These are phyloP conservation scores for Sarcodon sp. DNA, from an alignment of 768 basidiomycete genomes.

Conservation along the genomic window DNA sequence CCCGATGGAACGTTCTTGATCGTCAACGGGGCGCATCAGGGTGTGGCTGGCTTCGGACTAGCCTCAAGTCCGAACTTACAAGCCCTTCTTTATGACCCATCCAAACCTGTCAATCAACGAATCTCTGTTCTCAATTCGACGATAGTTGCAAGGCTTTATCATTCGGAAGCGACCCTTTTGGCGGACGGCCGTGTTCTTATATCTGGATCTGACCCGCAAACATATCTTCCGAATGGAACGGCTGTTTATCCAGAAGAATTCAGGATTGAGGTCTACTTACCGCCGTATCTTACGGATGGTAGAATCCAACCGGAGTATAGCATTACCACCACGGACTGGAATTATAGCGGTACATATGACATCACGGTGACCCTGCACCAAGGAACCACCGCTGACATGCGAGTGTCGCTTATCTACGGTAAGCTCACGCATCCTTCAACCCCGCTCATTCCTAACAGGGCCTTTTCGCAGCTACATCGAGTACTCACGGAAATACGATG, in stretches of 20 bases:
- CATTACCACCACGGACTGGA: slow-evolving; percentile 50
- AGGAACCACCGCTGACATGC: slow-evolving; percentile 32
- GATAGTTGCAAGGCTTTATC: slow-evolving; percentile 65
- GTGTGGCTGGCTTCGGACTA: slow-evolving; percentile 64
- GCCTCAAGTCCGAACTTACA: slow-evolving; percentile 47
- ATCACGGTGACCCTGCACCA: slow-evolving; percentile 33
- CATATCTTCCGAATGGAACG: slow-evolving; percentile 22
- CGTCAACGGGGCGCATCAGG: slow-evolving; percentile 59
- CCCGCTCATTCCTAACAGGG: slow-evolving; percentile 4
- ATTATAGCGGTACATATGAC: slow-evolving; percentile 34
- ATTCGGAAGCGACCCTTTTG: slow-evolving; percentile 65
- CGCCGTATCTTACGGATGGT: slow-evolving; percentile 68
- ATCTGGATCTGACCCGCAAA: slow-evolving; percentile 66
- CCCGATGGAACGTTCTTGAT: slow-evolving; percentile 73
- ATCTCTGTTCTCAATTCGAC: slow-evolving; percentile 56
- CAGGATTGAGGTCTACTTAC: slow-evolving; percentile 71
- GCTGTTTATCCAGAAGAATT: slow-evolving; percentile 61
- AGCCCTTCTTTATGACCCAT: slow-evolving; percentile 62
- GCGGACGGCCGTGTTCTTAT: slow-evolving; percentile 66
- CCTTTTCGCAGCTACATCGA: slow-evolving; percentile 41
- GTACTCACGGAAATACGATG: slow-evolving; percentile 72
- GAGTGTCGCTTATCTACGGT: slow-evolving; percentile 57
- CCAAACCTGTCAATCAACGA: slow-evolving; percentile 41
- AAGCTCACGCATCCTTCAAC: slow-evolving; percentile 10
- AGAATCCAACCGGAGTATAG: slow-evolving; percentile 48